phyloP scores from a whole-genome alignment of 2,329 filamentous ascomycete genomes.

The Teratosphaeriaceae sp. region DNA sequence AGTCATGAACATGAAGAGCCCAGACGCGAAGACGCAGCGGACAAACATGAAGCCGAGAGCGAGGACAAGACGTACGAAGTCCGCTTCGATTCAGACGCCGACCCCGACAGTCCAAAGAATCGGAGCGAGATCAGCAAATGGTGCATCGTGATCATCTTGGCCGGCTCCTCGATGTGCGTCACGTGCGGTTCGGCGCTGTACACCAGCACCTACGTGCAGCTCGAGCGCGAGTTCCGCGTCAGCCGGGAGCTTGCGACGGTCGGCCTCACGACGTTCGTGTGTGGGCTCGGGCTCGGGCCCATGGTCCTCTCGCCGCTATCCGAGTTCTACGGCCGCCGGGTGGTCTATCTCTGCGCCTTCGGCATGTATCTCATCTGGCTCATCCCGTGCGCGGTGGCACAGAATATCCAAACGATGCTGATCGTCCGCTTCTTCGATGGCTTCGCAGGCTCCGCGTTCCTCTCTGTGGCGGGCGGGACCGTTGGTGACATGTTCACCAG shows the following conservation, averaged over 20 bases:
- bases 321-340: constrained; percentile 59
- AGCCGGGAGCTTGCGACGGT: constrained; percentile 68
- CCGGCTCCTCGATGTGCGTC: constrained; percentile 69
- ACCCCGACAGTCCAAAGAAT: constrained; percentile 68
- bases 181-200: constrained; percentile 81
- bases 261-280: constrained; percentile 79
- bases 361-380: constrained; percentile 58
- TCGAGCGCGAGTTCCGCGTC: constrained; percentile 66
- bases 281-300: constrained; percentile 55
- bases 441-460: constrained; percentile 56
- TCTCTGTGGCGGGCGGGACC: constrained; percentile 72
- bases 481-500: constrained; percentile 72
- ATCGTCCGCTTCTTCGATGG: constrained; percentile 72
- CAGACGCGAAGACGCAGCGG: background rate
- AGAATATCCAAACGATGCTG: constrained; percentile 59
- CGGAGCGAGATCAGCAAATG: constrained; percentile 64
- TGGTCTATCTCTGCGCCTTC: constrained; percentile 63
- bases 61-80: constrained; percentile 57
- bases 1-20: constrained; percentile 14
- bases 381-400: constrained; percentile 63
- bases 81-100: constrained; percentile 64
- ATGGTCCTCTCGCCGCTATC: constrained; percentile 57
- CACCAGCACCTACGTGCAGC: constrained; percentile 71
- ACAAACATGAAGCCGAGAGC: background rate
- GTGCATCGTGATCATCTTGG: constrained; percentile 70